Conservation (phyloP, 2,329 filamentous ascomycete genomes). For the Fusarium nematophilum region DNA sequence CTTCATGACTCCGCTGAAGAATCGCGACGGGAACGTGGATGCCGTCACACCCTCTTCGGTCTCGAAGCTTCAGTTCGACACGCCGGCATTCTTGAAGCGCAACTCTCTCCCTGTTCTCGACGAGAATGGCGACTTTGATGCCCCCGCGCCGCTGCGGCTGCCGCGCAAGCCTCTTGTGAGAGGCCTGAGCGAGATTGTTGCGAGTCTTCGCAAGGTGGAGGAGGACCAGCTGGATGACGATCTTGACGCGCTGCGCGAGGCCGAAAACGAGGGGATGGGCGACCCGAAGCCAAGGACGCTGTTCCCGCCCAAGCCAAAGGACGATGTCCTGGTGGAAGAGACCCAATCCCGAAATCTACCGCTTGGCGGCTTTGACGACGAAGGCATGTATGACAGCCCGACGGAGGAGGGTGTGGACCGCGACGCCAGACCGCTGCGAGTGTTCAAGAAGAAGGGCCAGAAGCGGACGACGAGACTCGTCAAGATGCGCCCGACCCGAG, state of each 20-base stretch:
- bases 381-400: conserved; percentile 66
- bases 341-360: conserved; percentile 56
- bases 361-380: conserved; percentile 73
- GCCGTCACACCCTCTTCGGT: conserved; percentile 61
- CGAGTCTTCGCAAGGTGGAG: conserved; percentile 75
- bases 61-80: conserved; percentile 71
- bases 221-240: conserved; percentile 79
- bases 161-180: conserved; percentile 72
- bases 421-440: conserved; percentile 69
- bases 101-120: conserved; percentile 62
- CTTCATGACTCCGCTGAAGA: conserved; percentile 74
- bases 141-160: conserved; percentile 61
- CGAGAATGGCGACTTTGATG: conserved; percentile 65
- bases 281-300: conserved; percentile 35
- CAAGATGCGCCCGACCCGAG: conserved; percentile 69
- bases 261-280: conserved; percentile 64
- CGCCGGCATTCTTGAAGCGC: conserved; percentile 75
- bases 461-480: conserved; percentile 79
- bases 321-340: conserved; percentile 58
- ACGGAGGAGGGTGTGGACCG: conserved; percentile 62
- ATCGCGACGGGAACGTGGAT: conserved; percentile 52
- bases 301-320: conserved; percentile 41
- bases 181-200: conserved; percentile 80
- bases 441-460: conserved; percentile 86
- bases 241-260: conserved; percentile 77